These are phyloP conservation scores for Aspergillus aculeatus DNA, from an alignment of 2,329 filamentous ascomycete species.

Conservation along the genomic window DNA sequence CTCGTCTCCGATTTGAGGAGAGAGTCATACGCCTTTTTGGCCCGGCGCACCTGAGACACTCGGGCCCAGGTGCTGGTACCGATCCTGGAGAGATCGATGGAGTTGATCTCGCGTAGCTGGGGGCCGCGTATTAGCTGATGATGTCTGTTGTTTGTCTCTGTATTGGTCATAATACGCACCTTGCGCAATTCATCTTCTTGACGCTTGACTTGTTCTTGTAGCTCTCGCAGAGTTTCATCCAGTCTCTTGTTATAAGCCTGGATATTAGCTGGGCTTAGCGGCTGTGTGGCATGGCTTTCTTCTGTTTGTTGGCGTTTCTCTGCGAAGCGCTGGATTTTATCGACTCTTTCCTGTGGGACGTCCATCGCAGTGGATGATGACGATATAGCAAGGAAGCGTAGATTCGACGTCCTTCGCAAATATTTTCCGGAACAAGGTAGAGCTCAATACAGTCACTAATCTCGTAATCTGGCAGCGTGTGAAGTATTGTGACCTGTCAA, in stretches of 20 bases:
- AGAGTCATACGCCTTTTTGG: slow-evolving; percentile 66
- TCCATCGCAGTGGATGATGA: slow-evolving; percentile 24
- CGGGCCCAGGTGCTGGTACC: slow-evolving; percentile 32
- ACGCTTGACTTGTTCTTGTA: slow-evolving; percentile 55
- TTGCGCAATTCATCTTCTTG: slow-evolving; percentile 50
- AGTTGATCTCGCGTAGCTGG: slow-evolving; percentile 35
- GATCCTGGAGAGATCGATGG: slow-evolving; percentile 32
- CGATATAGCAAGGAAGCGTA: background rate
- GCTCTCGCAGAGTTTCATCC: slow-evolving; percentile 65
- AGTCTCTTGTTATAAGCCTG: slow-evolving; percentile 46
- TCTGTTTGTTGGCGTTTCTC: slow-evolving; percentile 36
- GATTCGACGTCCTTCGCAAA: background rate
- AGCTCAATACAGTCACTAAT: background rate
- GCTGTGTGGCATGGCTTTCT: slow-evolving; percentile 30
- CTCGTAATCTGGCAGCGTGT: background rate
- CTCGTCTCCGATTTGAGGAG: slow-evolving; percentile 62
- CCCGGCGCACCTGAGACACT: slow-evolving; percentile 48
- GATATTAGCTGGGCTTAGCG: slow-evolving; percentile 28
- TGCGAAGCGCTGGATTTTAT: slow-evolving; percentile 36
- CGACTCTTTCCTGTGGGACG: slow-evolving; percentile 30
- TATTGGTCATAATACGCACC: slow-evolving; percentile 31
- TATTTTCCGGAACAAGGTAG: background rate
- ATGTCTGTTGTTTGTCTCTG: background rate
- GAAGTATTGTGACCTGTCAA: background rate
- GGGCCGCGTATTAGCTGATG: slow-evolving; percentile 15